Evolutionary conservation across 495 filamentous ascomycete species (phyloP).

Genomic region (Hypoxylon lenormandii): DNA sequence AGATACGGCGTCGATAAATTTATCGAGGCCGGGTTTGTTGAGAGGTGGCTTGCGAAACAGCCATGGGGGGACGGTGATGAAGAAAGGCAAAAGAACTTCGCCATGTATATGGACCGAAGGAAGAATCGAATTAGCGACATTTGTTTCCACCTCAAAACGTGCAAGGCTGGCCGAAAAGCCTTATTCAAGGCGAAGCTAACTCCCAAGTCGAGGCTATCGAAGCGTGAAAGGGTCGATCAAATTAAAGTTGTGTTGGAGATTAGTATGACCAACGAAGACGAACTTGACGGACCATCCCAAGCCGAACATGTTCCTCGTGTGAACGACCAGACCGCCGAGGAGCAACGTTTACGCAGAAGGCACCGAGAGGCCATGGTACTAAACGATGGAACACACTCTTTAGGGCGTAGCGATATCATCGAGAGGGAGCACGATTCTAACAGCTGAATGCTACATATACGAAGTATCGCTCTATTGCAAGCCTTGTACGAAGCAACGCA

Average conservation of each 20-base stretch:
- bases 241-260: slow-evolving; percentile 55
- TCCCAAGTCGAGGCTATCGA: slow-evolving; percentile 28
- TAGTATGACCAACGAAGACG: slow-evolving; percentile 50
- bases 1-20: slow-evolving; percentile 57
- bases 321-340: slow-evolving; percentile 61
- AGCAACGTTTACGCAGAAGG: slow-evolving; percentile 65
- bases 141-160: slow-evolving; percentile 52
- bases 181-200: slow-evolving; percentile 58
- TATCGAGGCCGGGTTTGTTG: slow-evolving; percentile 64
- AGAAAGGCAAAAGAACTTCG: slow-evolving; percentile 61
- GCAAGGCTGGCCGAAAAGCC: slow-evolving; percentile 55
- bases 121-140: slow-evolving; percentile 63
- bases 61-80: slow-evolving; percentile 63
- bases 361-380: slow-evolving; percentile 74
- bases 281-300: slow-evolving; percentile 37
- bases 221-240: slow-evolving; percentile 40
- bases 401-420: slow-evolving; percentile 70
- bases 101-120: slow-evolving; percentile 55
- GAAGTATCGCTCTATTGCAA: slow-evolving; percentile 1
- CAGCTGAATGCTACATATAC: slow-evolving; percentile 26
- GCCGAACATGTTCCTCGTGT: slow-evolving; percentile 53
- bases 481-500: background rate
- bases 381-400: slow-evolving; percentile 68
- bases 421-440: slow-evolving; percentile 56
- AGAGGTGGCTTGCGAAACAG: slow-evolving; percentile 68